Base-by-base conservation (phyloP, 805 yeast genomes). In the Pichia nakasei region DNA sequence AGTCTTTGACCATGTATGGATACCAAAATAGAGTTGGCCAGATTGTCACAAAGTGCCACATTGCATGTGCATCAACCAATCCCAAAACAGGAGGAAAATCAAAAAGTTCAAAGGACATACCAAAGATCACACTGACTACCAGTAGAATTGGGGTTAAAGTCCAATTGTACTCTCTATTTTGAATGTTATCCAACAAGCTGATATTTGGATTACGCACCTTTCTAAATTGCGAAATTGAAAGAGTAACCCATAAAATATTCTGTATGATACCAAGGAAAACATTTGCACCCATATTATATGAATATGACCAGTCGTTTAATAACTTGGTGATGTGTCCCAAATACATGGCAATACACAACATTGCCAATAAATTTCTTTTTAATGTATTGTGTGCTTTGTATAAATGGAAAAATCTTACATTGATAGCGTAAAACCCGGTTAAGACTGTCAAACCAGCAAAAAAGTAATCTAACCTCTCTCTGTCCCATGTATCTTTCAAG, bases 221-320 rank as follows among this genome's bases (percentile, higher is more conserved):
- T 3, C 48, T 43, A 42, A 64, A 67, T 2, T 66, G 49, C 41
- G 56, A 18, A 59, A 63, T 22, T 11, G 70, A 56, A 45, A 63
- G 63, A 49, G 52, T 59, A 11, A 63, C 55, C 81, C 80, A 77
- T 29, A 70, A 56, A 3, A 73, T 48, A 59, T 88, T 84, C 54
- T 91, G 97, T 5, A 81, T 48, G 3, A 88, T 45, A 0, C 97
- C 98, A 41, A 87, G 73, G 0, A 73, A 60, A 2, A 93, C 80
- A 55, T 93, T 91, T 22, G 93, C 95, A 50, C 76, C 73, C 97
- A 93, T 91, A 64, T 91, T 91, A 61, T 93, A 93, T 2, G 94
- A 81, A 63, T 91, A 91, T 46, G 87, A 83, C 91, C 96, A 91
- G 52, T 82, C 82, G 11, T 74, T 59, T 13, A 73, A 65, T 29